A percentile compares a stretch with the other conserved stretches of the same genome.
phyloP scores from a whole-genome alignment of 2,329 filamentous ascomycete species.

The Alternaria triticina region DNA sequence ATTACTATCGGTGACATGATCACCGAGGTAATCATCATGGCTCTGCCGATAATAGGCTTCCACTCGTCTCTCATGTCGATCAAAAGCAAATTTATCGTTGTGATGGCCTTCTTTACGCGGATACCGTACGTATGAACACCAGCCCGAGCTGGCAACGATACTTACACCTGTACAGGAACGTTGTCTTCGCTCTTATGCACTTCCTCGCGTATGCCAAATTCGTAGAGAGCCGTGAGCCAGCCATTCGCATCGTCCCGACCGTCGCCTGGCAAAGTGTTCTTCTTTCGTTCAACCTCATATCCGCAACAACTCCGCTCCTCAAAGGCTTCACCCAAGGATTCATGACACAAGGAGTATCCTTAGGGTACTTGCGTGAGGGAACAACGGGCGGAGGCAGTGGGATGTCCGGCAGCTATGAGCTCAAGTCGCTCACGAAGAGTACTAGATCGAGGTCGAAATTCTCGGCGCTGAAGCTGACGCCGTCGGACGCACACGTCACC shows the following conservation, averaged over 20 bases:
- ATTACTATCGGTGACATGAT: not conserved
- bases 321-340: slow-evolving; percentile 6
- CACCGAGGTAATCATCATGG: not conserved
- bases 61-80: not conserved
- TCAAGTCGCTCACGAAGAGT: not conserved
- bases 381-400: not conserved
- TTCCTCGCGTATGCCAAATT: slow-evolving; percentile 2
- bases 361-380: not conserved
- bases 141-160: not conserved
- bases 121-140: slow-evolving; percentile 1
- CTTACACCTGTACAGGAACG: not conserved
- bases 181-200: slow-evolving; percentile 2
- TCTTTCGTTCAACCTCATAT: slow-evolving; percentile 8
- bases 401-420: not conserved
- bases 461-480: not conserved
- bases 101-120: slow-evolving; percentile 10
- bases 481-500: not conserved
- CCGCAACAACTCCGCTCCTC: slow-evolving; percentile 7
- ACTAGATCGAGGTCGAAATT: not conserved
- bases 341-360: slow-evolving; percentile 2
- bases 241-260: slow-evolving; percentile 5
- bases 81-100: slow-evolving; percentile 2
- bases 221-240: not conserved
- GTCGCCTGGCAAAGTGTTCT: slow-evolving; percentile 8
- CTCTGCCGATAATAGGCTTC: slow-evolving; percentile 6